Base-by-base conservation (phyloP, 345 rosid genomes). In the Populus deltoides region DNA sequence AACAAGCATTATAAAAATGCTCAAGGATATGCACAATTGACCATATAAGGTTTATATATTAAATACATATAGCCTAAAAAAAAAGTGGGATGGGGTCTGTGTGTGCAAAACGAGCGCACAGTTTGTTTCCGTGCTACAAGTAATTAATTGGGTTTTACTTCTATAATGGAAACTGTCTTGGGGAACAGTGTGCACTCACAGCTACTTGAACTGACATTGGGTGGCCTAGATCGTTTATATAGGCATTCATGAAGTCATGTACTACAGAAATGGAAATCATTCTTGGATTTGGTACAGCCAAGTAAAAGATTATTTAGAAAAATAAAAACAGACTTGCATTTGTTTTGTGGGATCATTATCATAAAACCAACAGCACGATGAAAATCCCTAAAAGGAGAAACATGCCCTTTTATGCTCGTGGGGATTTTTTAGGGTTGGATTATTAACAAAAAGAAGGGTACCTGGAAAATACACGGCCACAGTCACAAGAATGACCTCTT, bases 381-480 rank as follows among this genome's bases (percentile, higher is more conserved):
- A 79, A 49, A 72, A 72, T 36, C 66, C 57, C 3, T 9, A 11
- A 35, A 2, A 7, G 35, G n/a, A 5, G 47, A 59, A 65, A 13
- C 10, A 72, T 12, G n/a, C 17, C 25, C 38, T 76, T 70, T 29
- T 59, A 59, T 59, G 29, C 63, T 10, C 38, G 25, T 16, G 49
- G 29, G 45, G 29, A 13, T 20, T 59, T 59, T 43, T 77, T 77
- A 77, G 80, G 80, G 80, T 77, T 68, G 38, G 38, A 33, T 73
- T 11, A 51, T 22, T 20, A 18, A 29, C 22, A 15, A 59, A 65
- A 62, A 11, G 45, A n/a, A 13, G 53, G 8, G 16, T 70, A 92
- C 97, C 97, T 90, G 91, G 97, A 92, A 79, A 92, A 92, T 77
- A 92, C 97, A 6, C 97, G 94, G 82, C 97, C 97, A 77, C 97